Evolutionary conservation across 192 early-diverging fungal genomes (phyloP), one percentile per base, ranked within the genome.

Genomic region (Backusella psychrophila): DNA sequence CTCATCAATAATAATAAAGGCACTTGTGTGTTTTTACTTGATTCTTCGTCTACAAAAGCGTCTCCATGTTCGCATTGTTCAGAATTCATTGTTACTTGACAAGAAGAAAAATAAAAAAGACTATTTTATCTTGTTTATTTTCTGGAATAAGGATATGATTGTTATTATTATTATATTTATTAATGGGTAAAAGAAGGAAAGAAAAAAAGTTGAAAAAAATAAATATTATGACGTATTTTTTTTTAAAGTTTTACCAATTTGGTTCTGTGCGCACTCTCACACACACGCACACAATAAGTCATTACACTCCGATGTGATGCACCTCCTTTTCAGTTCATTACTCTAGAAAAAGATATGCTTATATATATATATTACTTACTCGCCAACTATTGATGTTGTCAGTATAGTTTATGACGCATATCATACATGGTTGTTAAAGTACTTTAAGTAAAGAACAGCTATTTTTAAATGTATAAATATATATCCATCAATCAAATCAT

Each of bases 21-120:
- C 5, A 41, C 21, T 26, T 2, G 38, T 39, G 3, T 29, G 1
- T 38, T 9, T 39, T 71, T 71, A 71, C 69, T 29, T 14, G 41
- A 7, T n/a, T 38, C 71, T 52, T 72, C 19, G 38, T 72, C 29
- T n/a, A 42, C 42, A 44, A 19, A 34, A n/a, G 23, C 26, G 44
- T 71, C 33, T 17, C 67, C 67, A 69, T 69, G 34, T 19, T 69
- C 34, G 26, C 38, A 52, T n/a, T 52, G 38, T 52, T 72, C 71
- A 44, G 44, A 29, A 53, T 72, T 44, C 71, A 72, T 72, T 42
- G 36, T 53, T n/a, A 26, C 4, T 23, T 44, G 42, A 31, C 23
- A 67, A 42, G 66, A 66, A 23, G 36, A 66, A 67, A 42, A 42
- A 33, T 33, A 1, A 53, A 56, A 56, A 56, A 21, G n/a, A 21